These are phyloP conservation scores for Stentor roeselii DNA, from an alignment of 73 alveolate genomes.

Conservation along the genomic window DNA sequence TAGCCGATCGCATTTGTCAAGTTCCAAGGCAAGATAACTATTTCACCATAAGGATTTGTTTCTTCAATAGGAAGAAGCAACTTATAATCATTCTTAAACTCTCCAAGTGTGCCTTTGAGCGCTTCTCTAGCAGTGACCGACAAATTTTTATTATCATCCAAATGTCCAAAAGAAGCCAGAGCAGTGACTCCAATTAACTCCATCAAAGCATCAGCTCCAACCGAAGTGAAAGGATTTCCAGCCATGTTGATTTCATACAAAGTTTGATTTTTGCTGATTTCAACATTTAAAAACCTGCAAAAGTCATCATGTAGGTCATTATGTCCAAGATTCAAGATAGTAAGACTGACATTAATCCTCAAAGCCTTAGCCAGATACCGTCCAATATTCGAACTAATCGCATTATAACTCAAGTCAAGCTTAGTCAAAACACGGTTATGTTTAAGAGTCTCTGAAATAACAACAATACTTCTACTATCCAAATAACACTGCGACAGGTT, in stretches of 20 bases:
- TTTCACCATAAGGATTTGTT: constrained; percentile 11
- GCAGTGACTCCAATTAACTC: background rate
- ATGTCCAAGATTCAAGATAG: background rate
- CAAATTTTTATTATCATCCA: background rate
- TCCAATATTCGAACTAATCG: background rate
- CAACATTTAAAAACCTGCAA: background rate
- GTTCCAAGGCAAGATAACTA: background rate
- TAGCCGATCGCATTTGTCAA: background rate
- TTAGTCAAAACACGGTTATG: background rate
- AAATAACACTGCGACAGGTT: constrained; percentile 4
- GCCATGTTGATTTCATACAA: background rate
- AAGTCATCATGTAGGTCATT: background rate
- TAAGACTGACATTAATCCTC: background rate
- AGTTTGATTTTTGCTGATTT: background rate
- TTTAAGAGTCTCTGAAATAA: background rate
- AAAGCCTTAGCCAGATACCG: constrained; percentile 14
- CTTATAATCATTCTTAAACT: background rate
- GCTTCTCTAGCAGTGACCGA: constrained; percentile 1
- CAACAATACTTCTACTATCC: background rate
- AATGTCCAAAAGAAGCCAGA: background rate
- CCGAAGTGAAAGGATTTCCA: constrained; percentile 2
- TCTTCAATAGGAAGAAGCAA: constrained; percentile 2
- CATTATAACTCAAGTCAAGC: constrained; percentile 7
- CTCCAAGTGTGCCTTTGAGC: background rate
- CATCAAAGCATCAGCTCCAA: background rate